phyloP scores from a whole-genome alignment of 2,329 filamentous ascomycete genomes.

The Pochonia chlamydosporia region DNA sequence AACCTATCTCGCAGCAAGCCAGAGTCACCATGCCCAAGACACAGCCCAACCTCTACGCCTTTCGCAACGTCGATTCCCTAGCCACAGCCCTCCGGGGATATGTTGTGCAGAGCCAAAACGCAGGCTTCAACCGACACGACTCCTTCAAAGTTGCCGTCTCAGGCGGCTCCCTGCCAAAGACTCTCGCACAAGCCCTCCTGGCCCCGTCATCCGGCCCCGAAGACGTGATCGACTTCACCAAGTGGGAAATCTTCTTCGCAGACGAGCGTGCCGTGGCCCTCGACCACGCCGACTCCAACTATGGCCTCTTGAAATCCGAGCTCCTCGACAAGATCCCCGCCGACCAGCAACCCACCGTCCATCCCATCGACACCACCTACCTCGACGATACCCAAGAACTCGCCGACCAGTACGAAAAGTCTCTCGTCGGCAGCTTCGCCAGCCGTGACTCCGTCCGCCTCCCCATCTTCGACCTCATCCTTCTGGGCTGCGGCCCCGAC shows the following conservation, averaged over 20 bases:
- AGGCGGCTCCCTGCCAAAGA: conserved; percentile 86
- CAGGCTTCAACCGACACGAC: conserved; percentile 72
- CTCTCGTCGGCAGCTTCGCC: conserved; percentile 79
- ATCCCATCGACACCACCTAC: conserved; percentile 62
- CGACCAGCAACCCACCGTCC: conserved; percentile 62
- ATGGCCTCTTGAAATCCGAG: conserved; percentile 79
- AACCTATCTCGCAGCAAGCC: too few relatives aligned
- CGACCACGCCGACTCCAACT: conserved; percentile 91
- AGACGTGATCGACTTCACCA: conserved; percentile 68
- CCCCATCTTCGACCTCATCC: conserved; percentile 88
- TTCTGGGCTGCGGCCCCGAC: conserved; percentile 91
- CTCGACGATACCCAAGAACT: conserved; percentile 82
- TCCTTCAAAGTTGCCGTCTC: conserved; percentile 90
- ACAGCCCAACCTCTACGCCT: conserved; percentile 73
- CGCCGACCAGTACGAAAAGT: conserved; percentile 89
- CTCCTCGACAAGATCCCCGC: conserved; percentile 81
- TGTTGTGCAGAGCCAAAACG: conserved; percentile 74
- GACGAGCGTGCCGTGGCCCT: conserved; percentile 94
- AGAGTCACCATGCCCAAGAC: conserved; percentile 40
- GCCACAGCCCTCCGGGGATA: conserved; percentile 75
- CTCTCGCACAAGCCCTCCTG: conserved; percentile 79
- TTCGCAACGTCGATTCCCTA: conserved; percentile 62
- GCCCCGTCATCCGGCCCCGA: conserved; percentile 41
- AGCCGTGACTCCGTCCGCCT: conserved; percentile 89
- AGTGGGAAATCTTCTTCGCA: conserved; percentile 98